These are phyloP conservation scores for Solanum etuberosum DNA, from an alignment of 257 asterid genomes.

Conservation along the genomic window DNA sequence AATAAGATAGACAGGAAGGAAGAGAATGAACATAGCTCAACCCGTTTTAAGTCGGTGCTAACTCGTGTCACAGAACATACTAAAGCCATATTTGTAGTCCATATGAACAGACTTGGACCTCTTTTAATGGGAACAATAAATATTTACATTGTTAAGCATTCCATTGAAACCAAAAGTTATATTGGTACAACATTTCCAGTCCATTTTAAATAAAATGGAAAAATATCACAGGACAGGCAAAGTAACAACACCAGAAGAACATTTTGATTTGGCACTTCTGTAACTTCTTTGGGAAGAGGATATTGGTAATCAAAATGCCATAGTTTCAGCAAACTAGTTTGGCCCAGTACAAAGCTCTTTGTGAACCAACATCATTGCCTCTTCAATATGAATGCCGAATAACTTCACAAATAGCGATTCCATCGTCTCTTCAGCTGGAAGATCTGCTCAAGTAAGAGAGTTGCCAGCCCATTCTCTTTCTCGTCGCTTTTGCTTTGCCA, in stretches of 20 bases:
- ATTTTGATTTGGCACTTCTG: not conserved
- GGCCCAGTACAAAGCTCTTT: not conserved
- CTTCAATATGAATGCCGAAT: not conserved
- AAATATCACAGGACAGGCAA: not conserved
- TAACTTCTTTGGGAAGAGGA: not conserved
- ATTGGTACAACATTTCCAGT: not conserved
- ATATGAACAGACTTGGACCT: not conserved
- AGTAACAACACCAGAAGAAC: not conserved
- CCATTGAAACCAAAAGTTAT: not conserved
- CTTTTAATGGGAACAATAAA: not conserved
- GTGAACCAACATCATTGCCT: not conserved
- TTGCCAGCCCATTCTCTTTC: conserved; percentile 98
- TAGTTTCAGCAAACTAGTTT: not conserved
- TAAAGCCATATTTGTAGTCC: not conserved
- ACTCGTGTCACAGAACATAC: not conserved
- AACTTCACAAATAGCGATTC: not conserved
- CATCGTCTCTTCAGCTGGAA: not conserved
- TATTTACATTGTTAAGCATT: not conserved
- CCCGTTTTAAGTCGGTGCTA: not conserved
- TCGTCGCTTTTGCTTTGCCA: conserved; percentile 71
- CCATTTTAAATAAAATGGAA: not conserved
- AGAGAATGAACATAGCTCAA: not conserved
- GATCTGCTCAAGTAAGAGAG: conserved; percentile 45
- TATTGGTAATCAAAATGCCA: not conserved
- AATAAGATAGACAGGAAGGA: too few relatives aligned